Conservation (phyloP, 805 yeast species). For the Phaffomyces antillensis region DNA sequence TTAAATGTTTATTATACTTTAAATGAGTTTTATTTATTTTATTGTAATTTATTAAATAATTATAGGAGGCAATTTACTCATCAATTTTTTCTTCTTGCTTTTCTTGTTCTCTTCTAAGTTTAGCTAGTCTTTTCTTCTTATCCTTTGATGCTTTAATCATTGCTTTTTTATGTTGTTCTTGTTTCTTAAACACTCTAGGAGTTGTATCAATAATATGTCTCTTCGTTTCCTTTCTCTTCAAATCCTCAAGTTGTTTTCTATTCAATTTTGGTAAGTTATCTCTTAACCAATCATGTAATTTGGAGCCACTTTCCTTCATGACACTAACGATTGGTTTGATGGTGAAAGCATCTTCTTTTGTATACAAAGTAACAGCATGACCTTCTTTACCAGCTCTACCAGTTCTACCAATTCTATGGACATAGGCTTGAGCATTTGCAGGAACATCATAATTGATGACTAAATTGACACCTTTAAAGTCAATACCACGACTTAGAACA, state of each 20-base stretch:
- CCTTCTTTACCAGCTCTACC: slow-evolving; percentile 93
- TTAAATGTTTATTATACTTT: background rate
- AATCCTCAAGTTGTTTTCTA: slow-evolving; percentile 51
- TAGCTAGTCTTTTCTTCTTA: slow-evolving; percentile 29
- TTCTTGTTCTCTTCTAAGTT: slow-evolving; percentile 1
- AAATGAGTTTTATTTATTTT: no score
- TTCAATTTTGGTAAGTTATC: slow-evolving; percentile 57
- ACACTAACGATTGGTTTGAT: slow-evolving; percentile 85
- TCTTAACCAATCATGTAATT: slow-evolving; percentile 76
- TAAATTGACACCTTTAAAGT: slow-evolving; percentile 89
- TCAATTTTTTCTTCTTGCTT: background rate
- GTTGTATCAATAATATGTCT: slow-evolving; percentile 82
- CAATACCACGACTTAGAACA: slow-evolving; percentile 93
- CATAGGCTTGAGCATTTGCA: slow-evolving; percentile 86
- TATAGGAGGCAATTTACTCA: no score
- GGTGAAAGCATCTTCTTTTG: slow-evolving; percentile 75
- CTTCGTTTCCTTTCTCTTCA: slow-evolving; percentile 51
- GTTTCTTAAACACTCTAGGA: slow-evolving; percentile 57
- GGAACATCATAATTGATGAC: slow-evolving; percentile 98
- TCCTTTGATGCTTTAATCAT: slow-evolving; percentile 74
- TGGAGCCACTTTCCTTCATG: slow-evolving; percentile 85
- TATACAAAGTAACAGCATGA: slow-evolving; percentile 83
- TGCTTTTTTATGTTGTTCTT: slow-evolving; percentile 53
- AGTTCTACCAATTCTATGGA: slow-evolving; percentile 97
- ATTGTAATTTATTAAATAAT: background rate